Base-by-base conservation (phyloP, 345 rosid genomes). In the Brassica juncea region DNA sequence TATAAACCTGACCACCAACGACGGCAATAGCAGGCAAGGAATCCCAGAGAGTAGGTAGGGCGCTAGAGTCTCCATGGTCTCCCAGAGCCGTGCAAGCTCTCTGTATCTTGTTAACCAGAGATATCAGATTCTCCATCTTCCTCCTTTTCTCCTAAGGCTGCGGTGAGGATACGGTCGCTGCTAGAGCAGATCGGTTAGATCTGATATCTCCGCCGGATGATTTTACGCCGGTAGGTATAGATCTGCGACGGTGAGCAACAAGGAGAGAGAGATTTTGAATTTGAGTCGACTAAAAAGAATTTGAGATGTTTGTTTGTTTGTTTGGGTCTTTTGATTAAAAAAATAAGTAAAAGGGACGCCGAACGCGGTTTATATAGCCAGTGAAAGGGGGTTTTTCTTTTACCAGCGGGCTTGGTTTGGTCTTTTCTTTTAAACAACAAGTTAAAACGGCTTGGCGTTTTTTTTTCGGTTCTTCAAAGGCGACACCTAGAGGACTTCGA, bases 81-180 rank as follows among this genome's bases (percentile, higher is more conserved):
- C 99, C 99, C 1, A 95, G 98, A 72, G 99, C 98, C n/a, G 99
- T 95, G 78, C 99, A 95, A 75, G 98, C 99, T 88, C 99, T 91
- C 82, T 95, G 99, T 61, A 95, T 93, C 83, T 93, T 95, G 86
- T 95, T 95, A 8, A 95, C 97, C 30, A 95, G 85, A 28, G 97
- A 86, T 76, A 95, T 95, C 84, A 95, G 82, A 83, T 89, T 95
- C 79, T 95, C 99, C 99, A 95, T 39, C 44, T 39, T 9, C 44
- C 44, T 47, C 54, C 15, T 47, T 31, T 31, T 23, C 34, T 31
- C 34, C 34, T 47, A 47, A 47, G 54, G 16, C 6, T 47, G 54
- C 54, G 54, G 0, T 47, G 54, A 12, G 12, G 5, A 14, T 47
- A 47, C 54, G 54, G 54, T 47, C 14, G 16, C 54, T 12, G 54